Percentiles rank a stretch among this genome's conserved stretches.
Evolutionary conservation across 2,329 filamentous ascomycete species (phyloP).

Genomic region (Hymenoscyphus salicellus): DNA sequence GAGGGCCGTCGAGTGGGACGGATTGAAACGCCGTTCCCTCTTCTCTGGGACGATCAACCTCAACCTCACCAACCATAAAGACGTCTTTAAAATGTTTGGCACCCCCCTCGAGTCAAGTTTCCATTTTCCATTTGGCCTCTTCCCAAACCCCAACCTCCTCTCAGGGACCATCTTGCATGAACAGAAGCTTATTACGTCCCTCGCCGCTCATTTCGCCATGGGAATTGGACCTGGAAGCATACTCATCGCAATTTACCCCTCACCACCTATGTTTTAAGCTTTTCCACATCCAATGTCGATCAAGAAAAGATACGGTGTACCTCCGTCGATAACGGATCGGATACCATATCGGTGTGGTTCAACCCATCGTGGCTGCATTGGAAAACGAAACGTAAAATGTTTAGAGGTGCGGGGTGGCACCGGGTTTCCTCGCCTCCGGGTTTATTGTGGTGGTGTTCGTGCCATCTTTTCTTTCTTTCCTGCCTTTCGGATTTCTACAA

Average conservation of each 20-base stretch:
- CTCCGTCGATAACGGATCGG: background rate
- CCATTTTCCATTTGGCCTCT: background rate
- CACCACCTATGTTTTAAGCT: background rate
- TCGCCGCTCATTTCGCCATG: too few relatives aligned
- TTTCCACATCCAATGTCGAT: background rate
- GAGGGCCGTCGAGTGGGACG: background rate
- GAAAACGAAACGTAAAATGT: background rate
- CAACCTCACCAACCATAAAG: background rate
- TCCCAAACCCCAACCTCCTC: background rate
- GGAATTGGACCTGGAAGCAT: background rate
- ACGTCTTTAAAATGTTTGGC: background rate
- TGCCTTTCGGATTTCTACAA: too few relatives aligned
- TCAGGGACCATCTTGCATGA: background rate
- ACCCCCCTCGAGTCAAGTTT: background rate
- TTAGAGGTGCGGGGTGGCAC: background rate
- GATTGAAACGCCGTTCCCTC: background rate
- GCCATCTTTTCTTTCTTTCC: too few relatives aligned
- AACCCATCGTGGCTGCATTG: background rate
- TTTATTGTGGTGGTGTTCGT: too few relatives aligned
- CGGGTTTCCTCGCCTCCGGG: too few relatives aligned
- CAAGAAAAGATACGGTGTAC: background rate
- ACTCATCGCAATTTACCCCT: background rate
- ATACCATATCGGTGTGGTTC: background rate
- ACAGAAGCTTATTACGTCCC: background rate
- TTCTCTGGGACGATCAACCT: background rate